phyloP scores from a whole-genome alignment of 2,329 filamentous ascomycete species.

The Penicillium sp. region DNA sequence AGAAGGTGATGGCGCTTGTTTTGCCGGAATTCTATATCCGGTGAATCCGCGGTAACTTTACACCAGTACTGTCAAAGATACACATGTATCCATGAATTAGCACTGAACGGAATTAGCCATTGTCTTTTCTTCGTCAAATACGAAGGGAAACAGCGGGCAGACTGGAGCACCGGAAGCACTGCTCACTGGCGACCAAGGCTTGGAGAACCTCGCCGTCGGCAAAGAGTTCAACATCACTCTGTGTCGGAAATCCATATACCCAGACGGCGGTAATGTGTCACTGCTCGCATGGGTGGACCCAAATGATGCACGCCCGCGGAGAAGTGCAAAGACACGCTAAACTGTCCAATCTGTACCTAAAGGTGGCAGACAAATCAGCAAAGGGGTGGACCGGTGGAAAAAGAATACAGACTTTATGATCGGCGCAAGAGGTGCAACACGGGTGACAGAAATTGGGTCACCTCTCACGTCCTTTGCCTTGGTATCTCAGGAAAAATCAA shows the following conservation, averaged over 20 bases:
- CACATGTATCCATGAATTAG: background rate
- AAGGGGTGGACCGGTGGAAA: background rate
- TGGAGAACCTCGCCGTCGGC: background rate
- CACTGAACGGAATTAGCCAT: background rate
- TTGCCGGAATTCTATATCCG: background rate
- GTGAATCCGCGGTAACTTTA: background rate
- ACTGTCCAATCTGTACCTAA: too few relatives aligned
- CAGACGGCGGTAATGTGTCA: background rate
- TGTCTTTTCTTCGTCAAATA: background rate
- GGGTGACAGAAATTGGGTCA: background rate
- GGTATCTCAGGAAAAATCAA: background rate
- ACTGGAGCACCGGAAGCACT: background rate
- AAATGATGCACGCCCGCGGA: background rate
- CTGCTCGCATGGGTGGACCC: background rate
- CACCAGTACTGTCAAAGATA: background rate
- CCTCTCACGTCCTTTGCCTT: background rate
- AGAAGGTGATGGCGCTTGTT: background rate
- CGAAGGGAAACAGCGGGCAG: background rate
- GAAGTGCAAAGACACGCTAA: background rate
- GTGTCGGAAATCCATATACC: background rate
- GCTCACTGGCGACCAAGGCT: background rate
- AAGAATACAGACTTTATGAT: background rate
- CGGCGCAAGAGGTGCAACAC: background rate
- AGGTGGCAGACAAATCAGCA: background rate
- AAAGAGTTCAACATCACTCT: background rate